Evolutionary conservation across 768 basidiomycete species (phyloP).

Genomic region (Pleurotus giganteus): DNA sequence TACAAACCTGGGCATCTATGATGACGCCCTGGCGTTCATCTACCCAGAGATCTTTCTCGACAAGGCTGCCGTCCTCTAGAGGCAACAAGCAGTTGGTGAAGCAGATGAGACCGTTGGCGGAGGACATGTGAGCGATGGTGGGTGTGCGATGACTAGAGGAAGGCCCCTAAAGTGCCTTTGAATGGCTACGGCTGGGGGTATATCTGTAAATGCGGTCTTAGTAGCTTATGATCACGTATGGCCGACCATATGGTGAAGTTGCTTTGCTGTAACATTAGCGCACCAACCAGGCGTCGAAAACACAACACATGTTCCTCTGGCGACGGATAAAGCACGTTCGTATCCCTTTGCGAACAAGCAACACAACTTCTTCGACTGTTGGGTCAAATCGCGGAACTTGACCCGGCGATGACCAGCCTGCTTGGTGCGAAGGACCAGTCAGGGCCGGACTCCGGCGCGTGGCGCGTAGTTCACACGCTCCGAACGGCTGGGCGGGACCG

Average conservation of each 20-base stretch:
- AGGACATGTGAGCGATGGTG: constrained; percentile 30
- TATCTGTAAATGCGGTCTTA: constrained; percentile 6
- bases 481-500: neutral
- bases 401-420: constrained; percentile 1
- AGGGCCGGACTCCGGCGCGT: constrained; percentile 2
- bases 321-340: constrained; percentile 6
- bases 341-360: neutral
- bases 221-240: neutral
- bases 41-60: constrained; percentile 79
- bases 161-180: neutral
- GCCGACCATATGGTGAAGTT: constrained; percentile 7
- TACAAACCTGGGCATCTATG: constrained; percentile 65
- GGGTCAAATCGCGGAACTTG: neutral
- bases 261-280: constrained; percentile 3
- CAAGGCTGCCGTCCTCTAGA: constrained; percentile 73
- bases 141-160: neutral
- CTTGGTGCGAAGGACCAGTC: neutral
- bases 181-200: neutral
- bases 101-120: constrained; percentile 69
- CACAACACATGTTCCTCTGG: constrained; percentile 3
- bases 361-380: neutral
- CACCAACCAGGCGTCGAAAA: constrained; percentile 7
- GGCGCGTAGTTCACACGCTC: neutral
- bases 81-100: constrained; percentile 87
- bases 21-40: constrained; percentile 73